phyloP scores from a whole-genome alignment of 2,329 filamentous ascomycete genomes.

The Arthrobotrys entomopaga region DNA sequence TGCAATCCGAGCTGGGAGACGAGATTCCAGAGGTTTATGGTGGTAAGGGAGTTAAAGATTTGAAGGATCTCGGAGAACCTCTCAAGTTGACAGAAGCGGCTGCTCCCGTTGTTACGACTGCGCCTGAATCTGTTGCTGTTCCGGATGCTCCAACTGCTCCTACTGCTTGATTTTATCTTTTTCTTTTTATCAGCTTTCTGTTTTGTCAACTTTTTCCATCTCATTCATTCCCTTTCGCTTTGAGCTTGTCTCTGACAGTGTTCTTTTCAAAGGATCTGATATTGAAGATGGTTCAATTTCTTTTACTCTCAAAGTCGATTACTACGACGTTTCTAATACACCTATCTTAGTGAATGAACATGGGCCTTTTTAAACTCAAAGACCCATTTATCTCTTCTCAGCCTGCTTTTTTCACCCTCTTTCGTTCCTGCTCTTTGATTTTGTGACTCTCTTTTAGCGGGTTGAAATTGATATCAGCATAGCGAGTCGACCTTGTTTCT shows the following conservation, averaged over 20 bases:
- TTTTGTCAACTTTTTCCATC: no score
- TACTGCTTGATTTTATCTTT: not conserved
- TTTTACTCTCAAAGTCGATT: no score
- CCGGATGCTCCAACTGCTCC: not conserved
- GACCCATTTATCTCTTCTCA: no score
- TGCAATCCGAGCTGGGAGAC: constrained; percentile 74
- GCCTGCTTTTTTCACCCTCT: no score
- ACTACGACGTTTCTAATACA: no score
- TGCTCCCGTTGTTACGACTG: constrained; percentile 21
- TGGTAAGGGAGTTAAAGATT: constrained; percentile 70
- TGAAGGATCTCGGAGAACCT: constrained; percentile 62
- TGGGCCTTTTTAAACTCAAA: no score
- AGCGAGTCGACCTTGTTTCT: not conserved
- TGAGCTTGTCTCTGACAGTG: no score
- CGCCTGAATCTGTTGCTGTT: no score
- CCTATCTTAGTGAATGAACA: no score
- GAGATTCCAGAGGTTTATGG: constrained; percentile 81
- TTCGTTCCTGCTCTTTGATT: not conserved
- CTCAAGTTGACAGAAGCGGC: constrained; percentile 54
- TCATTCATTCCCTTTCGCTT: no score
- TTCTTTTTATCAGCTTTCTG: not conserved
- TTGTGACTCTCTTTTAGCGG: not conserved
- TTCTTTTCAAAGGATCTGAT: no score
- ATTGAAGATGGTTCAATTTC: no score
- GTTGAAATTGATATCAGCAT: not conserved